Evolutionary conservation across 2,329 filamentous ascomycete species (phyloP).

Genomic region (Colletotrichum shisoi): DNA sequence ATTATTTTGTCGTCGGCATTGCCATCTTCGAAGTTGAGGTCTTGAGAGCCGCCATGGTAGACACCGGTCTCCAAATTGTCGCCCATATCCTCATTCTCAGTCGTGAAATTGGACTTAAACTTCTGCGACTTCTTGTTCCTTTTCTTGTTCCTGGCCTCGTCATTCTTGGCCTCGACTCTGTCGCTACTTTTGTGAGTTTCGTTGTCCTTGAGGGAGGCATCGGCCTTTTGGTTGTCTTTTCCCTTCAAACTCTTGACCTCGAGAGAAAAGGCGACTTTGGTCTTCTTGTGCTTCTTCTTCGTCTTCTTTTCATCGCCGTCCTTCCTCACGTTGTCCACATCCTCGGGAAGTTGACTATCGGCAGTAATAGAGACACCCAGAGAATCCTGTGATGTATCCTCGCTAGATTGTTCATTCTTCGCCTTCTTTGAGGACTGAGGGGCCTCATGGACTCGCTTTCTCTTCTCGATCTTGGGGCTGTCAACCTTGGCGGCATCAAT

Average conservation of each 20-base stretch:
- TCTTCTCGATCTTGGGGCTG: slow-evolving; percentile 7
- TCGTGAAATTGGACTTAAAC: not conserved
- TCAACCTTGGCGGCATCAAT: not conserved
- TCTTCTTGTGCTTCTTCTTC: slow-evolving; percentile 7
- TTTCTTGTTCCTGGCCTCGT: not conserved
- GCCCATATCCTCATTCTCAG: not conserved
- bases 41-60: not conserved
- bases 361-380: not conserved
- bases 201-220: not conserved
- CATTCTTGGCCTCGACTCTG: not conserved
- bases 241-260: not conserved
- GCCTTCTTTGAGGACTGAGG: slow-evolving; percentile 6
- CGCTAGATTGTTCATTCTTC: not conserved
- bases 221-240: not conserved
- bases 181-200: not conserved
- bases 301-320: not conserved
- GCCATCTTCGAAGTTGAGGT: not conserved
- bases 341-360: not conserved
- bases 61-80: no score
- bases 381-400: not conserved
- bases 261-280: not conserved
- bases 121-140: slow-evolving; percentile 1
- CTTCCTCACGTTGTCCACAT: not conserved
- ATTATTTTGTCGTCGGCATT: not conserved
- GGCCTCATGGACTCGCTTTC: slow-evolving; percentile 13